Percentiles rank a stretch among this genome's conserved stretches.
These are phyloP conservation scores for Dipodascus geniculatus DNA, from an alignment of 805 yeast species.

Conservation along the genomic window DNA sequence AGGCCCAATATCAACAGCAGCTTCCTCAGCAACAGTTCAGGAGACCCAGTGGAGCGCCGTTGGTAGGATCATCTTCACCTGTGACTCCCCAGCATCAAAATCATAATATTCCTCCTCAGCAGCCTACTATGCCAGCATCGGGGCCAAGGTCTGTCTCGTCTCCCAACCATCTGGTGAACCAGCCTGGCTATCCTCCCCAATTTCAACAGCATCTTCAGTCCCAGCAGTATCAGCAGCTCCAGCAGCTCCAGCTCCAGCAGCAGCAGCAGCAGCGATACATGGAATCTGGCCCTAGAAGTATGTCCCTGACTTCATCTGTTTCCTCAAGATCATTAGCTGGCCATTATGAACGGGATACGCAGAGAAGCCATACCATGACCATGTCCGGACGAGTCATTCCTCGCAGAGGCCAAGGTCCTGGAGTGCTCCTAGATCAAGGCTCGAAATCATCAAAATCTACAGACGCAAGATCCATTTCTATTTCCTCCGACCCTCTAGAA, in stretches of 20 bases:
- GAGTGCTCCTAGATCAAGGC: not conserved
- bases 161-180: not conserved
- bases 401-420: slow-evolving; percentile 10
- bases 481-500: slow-evolving; percentile 7
- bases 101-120: slow-evolving; percentile 4
- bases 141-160: not conserved
- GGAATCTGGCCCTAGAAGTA: slow-evolving; percentile 6
- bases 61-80: slow-evolving; percentile 4
- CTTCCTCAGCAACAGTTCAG: slow-evolving; percentile 3
- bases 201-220: not conserved
- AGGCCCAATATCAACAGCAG: slow-evolving; percentile 2
- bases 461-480: slow-evolving; percentile 11
- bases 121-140: not conserved
- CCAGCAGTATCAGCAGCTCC: slow-evolving; percentile 5
- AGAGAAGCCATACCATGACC: slow-evolving; percentile 11
- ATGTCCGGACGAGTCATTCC: slow-evolving; percentile 18
- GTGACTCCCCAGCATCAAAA: slow-evolving; percentile 5
- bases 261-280: slow-evolving; percentile 1
- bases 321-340: not conserved
- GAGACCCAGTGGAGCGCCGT: slow-evolving; percentile 3
- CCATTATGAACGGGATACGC: not conserved
- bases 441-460: not conserved
- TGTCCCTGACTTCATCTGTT: slow-evolving; percentile 10
- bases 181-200: not conserved
- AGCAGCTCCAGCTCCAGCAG: slow-evolving; percentile 4